These are phyloP conservation scores for Rhizopogon sp. DNA, from an alignment of 768 basidiomycete genomes.

Conservation along the genomic window DNA sequence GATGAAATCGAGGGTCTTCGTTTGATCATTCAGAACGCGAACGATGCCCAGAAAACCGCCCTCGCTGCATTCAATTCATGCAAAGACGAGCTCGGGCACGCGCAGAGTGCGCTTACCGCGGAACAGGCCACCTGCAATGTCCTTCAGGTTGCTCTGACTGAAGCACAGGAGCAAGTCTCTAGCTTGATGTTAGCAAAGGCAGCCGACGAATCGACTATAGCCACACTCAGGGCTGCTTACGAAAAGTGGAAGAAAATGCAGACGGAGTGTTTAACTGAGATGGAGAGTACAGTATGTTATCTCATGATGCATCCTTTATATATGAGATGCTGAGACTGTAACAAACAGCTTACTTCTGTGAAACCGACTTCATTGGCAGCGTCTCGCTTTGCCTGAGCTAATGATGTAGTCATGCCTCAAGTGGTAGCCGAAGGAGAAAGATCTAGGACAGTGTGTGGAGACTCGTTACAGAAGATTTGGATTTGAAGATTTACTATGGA, in stretches of 20 bases:
- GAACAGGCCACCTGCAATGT: not conserved
- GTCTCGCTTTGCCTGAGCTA: not conserved
- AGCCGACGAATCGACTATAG: slow-evolving; percentile 32
- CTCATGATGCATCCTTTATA: not conserved
- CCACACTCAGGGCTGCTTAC: slow-evolving; percentile 27
- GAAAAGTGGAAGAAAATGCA: slow-evolving; percentile 28
- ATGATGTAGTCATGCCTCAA: too few species aligned
- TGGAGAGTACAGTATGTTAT: slow-evolving; percentile 32
- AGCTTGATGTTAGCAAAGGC: slow-evolving; percentile 27
- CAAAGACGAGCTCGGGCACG: not conserved
- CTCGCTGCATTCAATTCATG: not conserved
- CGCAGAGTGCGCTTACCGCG: not conserved
- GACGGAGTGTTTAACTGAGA: slow-evolving; percentile 27
- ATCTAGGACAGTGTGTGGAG: too few species aligned
- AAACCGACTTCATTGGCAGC: not conserved
- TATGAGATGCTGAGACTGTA: not conserved
- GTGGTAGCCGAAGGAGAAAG: not conserved
- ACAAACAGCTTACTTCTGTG: not conserved
- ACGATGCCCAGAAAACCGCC: not conserved
- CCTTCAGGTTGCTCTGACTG: slow-evolving; percentile 9
- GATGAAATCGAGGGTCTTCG: not conserved
- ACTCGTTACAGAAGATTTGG: not conserved
- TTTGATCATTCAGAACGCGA: not conserved
- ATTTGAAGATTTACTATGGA: not conserved
- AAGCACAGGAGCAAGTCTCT: slow-evolving; percentile 29